Conservation (phyloP, 306 rosid genomes). For the Casuarina cunninghamiana region DNA sequence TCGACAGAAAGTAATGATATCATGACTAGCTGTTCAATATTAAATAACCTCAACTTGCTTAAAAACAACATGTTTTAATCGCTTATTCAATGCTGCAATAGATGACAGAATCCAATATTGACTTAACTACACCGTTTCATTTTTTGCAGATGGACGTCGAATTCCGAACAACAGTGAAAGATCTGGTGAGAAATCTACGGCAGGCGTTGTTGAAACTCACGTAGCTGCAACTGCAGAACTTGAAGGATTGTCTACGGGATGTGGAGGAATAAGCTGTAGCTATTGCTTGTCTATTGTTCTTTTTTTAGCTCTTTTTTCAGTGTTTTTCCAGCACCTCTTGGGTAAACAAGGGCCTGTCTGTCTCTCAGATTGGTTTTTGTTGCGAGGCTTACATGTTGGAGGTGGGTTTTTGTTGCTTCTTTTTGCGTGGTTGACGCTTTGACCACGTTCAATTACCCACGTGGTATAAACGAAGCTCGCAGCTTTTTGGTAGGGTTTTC, state of each 20-base stretch:
- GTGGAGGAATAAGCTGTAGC: too few relatives aligned
- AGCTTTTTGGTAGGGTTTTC: slow-evolving; percentile 23
- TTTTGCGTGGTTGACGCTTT: slow-evolving; percentile 49
- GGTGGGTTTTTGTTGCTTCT: slow-evolving; percentile 23
- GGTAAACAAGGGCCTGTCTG: slow-evolving; percentile 24
- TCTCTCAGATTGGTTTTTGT: slow-evolving; percentile 20
- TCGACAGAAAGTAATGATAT: too few relatives aligned
- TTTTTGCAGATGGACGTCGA: slow-evolving; percentile 64
- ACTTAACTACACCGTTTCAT: not conserved
- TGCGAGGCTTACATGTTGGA: slow-evolving; percentile 21
- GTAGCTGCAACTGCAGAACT: not conserved
- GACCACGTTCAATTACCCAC: slow-evolving; percentile 45
- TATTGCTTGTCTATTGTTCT: too few relatives aligned
- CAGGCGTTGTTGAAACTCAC: slow-evolving; percentile 38
- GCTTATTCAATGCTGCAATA: too few relatives aligned
- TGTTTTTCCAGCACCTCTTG: slow-evolving; percentile 18
- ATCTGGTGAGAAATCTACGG: slow-evolving; percentile 49
- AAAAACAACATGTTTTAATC: too few relatives aligned
- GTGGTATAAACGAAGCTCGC: slow-evolving; percentile 25
- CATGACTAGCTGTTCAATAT: too few relatives aligned
- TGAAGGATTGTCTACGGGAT: not conserved
- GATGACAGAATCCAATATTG: too few relatives aligned
- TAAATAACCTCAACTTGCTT: too few relatives aligned
- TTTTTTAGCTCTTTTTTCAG: not conserved
- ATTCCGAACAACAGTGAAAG: slow-evolving; percentile 49